Evolutionary conservation across 2,329 filamentous ascomycete species (phyloP).

Genomic region (Penicillium sp.): DNA sequence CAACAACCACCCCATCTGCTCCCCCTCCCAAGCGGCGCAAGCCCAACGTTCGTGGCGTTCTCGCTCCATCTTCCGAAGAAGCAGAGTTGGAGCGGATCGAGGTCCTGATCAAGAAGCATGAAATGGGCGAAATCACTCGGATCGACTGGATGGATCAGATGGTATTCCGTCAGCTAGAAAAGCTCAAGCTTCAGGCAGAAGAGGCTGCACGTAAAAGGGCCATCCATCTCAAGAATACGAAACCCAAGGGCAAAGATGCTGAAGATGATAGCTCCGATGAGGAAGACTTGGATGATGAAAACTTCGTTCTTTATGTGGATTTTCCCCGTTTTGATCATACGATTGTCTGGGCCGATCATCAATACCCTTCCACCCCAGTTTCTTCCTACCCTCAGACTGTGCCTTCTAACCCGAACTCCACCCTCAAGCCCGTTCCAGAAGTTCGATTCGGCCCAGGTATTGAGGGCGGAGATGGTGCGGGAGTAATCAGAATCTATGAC

Average conservation of each 20-base stretch:
- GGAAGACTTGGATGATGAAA: constrained; percentile 55
- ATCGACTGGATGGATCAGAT: constrained; percentile 95
- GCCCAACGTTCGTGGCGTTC: constrained; percentile 47
- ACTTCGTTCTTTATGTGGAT: constrained; percentile 85
- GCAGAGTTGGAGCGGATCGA: constrained; percentile 89
- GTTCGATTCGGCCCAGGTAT: constrained; percentile 91
- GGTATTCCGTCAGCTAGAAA: constrained; percentile 88
- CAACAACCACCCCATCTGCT: constrained; percentile 74
- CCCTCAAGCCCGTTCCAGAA: constrained; percentile 78
- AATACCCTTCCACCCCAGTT: constrained; percentile 82
- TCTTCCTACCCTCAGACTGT: constrained; percentile 69
- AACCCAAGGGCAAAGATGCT: constrained; percentile 21
- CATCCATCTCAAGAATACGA: constrained; percentile 33
- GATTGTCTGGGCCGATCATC: constrained; percentile 89
- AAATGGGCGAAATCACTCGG: constrained; percentile 92
- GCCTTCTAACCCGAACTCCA: constrained; percentile 65
- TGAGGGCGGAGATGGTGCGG: constrained; percentile 60
- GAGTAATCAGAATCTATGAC: constrained; percentile 82
- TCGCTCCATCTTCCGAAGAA: constrained; percentile 64
- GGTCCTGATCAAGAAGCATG: constrained; percentile 91
- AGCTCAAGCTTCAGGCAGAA: constrained; percentile 65
- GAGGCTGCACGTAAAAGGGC: constrained; percentile 62
- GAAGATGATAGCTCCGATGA: constrained; percentile 43
- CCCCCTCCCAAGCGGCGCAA: constrained; percentile 56
- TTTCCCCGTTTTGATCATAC: constrained; percentile 94